phyloP scores from a whole-genome alignment of 2,329 filamentous ascomycete genomes.

The Colletotrichum sp. region DNA sequence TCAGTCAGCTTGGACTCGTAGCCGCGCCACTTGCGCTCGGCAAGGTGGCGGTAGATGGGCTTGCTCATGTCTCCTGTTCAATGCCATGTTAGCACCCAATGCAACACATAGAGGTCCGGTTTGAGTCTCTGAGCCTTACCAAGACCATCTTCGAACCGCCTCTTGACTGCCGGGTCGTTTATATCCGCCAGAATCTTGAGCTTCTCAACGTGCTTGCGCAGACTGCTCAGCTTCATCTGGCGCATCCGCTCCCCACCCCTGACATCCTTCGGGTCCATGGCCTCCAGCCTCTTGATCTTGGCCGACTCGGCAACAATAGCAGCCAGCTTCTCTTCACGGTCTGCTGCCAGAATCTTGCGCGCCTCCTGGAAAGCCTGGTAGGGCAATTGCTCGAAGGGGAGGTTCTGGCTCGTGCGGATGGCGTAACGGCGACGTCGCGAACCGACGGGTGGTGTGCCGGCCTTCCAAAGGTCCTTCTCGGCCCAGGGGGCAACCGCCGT shows the following conservation, averaged over 20 bases:
- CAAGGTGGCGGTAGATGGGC: conserved; percentile 91
- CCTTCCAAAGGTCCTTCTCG: conserved; percentile 71
- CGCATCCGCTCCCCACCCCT: conserved; percentile 69
- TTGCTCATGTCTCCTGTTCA: conserved; percentile 87
- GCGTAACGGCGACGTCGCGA: conserved; percentile 84
- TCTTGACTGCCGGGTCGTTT: conserved; percentile 93
- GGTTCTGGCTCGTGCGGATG: conserved; percentile 64
- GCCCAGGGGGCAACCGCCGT: conserved; percentile 68
- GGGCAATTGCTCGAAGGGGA: conserved; percentile 92
- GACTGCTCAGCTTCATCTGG: conserved; percentile 68
- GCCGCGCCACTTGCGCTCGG: conserved; percentile 84
- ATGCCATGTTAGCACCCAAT: background rate
- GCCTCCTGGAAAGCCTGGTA: conserved; percentile 99
- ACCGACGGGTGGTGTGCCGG: conserved; percentile 76
- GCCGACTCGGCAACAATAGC: conserved; percentile 71
- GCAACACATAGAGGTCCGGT: background rate
- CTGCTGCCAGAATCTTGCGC: conserved; percentile 78
- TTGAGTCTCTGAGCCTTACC: conserved; percentile 58
- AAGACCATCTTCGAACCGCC: conserved; percentile 88
- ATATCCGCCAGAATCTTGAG: conserved; percentile 92
- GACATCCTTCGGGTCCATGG: conserved; percentile 58
- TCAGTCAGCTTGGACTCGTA: conserved; percentile 80
- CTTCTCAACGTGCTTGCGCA: conserved; percentile 75
- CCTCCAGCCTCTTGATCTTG: conserved; percentile 72
- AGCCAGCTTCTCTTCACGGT: conserved; percentile 80